Conservation (phyloP, 2,329 filamentous ascomycete genomes). For the Chalara sp. region DNA sequence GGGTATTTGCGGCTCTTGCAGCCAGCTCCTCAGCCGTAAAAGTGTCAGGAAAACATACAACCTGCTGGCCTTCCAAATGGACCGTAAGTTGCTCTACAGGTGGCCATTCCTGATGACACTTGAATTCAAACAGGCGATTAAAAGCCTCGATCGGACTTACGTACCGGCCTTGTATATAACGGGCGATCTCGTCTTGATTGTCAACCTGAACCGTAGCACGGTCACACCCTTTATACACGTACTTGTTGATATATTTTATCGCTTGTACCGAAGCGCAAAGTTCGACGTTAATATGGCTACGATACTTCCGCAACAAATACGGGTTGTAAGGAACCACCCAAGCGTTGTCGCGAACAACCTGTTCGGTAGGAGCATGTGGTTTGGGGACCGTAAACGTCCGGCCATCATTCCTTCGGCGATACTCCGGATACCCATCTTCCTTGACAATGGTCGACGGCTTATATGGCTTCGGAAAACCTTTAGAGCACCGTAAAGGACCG, state of each 20-base stretch:
- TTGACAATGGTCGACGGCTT: no score
- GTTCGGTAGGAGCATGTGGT: neutral
- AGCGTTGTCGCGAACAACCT: neutral
- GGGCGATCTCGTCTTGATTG: conserved; percentile 3
- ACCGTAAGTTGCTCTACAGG: conserved; percentile 3
- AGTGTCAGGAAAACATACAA: conserved; percentile 9
- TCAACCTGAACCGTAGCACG: neutral
- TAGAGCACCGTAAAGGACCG: neutral
- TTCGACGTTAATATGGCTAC: conserved; percentile 1
- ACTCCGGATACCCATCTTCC: neutral
- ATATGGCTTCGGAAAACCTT: no score
- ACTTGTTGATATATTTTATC: conserved; percentile 12
- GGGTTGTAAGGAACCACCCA: neutral
- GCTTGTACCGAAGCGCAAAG: conserved; percentile 4
- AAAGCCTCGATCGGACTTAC: conserved; percentile 4
- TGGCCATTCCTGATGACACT: conserved; percentile 4
- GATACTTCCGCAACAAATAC: neutral
- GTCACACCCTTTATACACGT: conserved; percentile 10
- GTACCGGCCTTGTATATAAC: conserved; percentile 9
- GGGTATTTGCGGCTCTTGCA: neutral
- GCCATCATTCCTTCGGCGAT: neutral
- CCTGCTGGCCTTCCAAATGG: conserved; percentile 1
- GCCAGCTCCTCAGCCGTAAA: neutral
- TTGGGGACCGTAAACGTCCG: neutral
- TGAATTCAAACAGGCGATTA: conserved; percentile 7